Evolutionary conservation across 257 asterid species (phyloP).

Genomic region (Primulina huaijiensis): DNA sequence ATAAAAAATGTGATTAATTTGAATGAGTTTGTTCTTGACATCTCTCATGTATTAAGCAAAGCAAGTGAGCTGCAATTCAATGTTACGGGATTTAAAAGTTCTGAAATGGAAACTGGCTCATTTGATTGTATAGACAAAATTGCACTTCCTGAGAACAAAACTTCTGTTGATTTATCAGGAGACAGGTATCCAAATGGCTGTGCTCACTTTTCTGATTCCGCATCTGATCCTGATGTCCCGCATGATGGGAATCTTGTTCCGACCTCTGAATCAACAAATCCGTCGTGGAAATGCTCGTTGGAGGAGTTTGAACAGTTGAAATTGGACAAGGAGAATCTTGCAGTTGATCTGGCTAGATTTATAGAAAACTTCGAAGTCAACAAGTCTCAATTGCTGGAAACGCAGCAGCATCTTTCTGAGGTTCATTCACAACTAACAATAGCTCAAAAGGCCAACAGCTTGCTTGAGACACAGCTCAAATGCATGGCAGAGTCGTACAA

Average conservation of each 20-base stretch:
- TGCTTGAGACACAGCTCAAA: constrained; percentile 93
- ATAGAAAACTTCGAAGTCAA: constrained; percentile 60
- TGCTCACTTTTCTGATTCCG: constrained; percentile 67
- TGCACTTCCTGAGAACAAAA: constrained; percentile 80
- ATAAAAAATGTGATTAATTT: constrained; percentile 34
- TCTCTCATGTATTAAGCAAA: constrained; percentile 58
- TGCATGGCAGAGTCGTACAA: constrained; percentile 98
- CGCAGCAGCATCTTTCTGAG: constrained; percentile 72
- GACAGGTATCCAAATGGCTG: constrained; percentile 60
- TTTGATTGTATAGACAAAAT: constrained; percentile 89
- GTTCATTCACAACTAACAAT: constrained; percentile 70
- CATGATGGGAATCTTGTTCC: constrained; percentile 78
- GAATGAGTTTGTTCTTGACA: constrained; percentile 60
- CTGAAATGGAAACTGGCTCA: constrained; percentile 63
- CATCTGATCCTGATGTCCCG: constrained; percentile 79
- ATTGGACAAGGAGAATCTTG: constrained; percentile 67
- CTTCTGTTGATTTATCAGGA: constrained; percentile 42
- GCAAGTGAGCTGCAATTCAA: constrained; percentile 73
- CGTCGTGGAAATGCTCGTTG: constrained; percentile 69
- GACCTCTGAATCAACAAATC: constrained; percentile 55
- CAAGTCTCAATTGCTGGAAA: constrained; percentile 60
- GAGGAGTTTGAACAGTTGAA: constrained; percentile 87
- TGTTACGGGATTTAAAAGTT: constrained; percentile 62
- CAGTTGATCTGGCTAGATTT: constrained; percentile 55
- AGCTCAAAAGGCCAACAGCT: constrained; percentile 70